Percentiles rank a stretch among this genome's conserved stretches.
phyloP scores from a whole-genome alignment of 208 protist species.

The Zelonia costaricensis region DNA sequence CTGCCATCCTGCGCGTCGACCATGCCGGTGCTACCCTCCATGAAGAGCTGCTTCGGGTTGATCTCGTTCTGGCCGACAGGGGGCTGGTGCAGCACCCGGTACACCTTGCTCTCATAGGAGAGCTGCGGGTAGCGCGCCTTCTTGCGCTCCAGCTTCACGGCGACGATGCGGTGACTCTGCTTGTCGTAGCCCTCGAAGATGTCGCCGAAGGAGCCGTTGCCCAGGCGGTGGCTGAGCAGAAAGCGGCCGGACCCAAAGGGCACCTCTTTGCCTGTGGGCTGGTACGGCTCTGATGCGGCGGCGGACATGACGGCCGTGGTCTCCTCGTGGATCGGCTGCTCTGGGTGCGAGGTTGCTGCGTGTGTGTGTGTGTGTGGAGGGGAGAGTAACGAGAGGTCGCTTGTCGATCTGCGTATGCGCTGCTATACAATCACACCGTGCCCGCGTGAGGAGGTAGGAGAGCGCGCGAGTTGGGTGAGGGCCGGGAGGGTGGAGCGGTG shows the following conservation, averaged over 20 bases:
- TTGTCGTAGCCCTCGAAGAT: slow-evolving; percentile 95
- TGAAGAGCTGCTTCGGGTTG: slow-evolving; percentile 22
- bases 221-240: slow-evolving; percentile 82
- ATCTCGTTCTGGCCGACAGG: slow-evolving; percentile 37
- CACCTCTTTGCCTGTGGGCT: slow-evolving; percentile 41
- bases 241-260: slow-evolving; percentile 63
- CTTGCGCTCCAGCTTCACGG: slow-evolving; percentile 92
- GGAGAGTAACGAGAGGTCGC: too few species aligned
- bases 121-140: slow-evolving; percentile 95
- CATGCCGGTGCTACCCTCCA: slow-evolving; percentile 13
- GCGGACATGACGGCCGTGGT: slow-evolving; percentile 5
- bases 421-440: too few species aligned
- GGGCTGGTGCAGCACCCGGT: slow-evolving; percentile 74
- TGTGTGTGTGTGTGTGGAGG: too few species aligned
- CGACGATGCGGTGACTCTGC: slow-evolving; percentile 40
- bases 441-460: too few species aligned
- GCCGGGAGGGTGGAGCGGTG: too few species aligned
- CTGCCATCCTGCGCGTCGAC: slow-evolving; percentile 4
- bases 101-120: slow-evolving; percentile 95
- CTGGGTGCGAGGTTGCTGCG: too few species aligned
- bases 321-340: too few species aligned
- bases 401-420: too few species aligned
- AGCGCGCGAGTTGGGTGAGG: too few species aligned
- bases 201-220: slow-evolving; percentile 98
- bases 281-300: slow-evolving; percentile 2